phyloP scores from a whole-genome alignment of 2,329 filamentous ascomycete genomes.

The Coniochaeta prunicola region DNA sequence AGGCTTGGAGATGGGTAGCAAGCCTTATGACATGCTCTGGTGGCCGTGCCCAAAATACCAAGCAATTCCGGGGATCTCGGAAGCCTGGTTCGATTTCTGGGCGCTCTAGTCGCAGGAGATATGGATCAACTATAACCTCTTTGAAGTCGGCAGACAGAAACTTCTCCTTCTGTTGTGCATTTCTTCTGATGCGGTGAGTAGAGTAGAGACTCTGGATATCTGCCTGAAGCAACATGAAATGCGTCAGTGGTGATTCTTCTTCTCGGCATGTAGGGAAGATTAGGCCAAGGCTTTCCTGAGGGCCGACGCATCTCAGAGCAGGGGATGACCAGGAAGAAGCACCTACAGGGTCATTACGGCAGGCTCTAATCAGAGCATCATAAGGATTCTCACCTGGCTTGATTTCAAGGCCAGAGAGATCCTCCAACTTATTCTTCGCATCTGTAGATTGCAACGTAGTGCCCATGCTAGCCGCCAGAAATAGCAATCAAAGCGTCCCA shows the following conservation, averaged over 20 bases:
- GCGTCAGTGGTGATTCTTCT: neutral
- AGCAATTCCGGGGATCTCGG: constrained; percentile 68
- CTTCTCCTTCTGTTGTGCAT: constrained; percentile 66
- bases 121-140: constrained; percentile 68
- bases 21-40: constrained; percentile 63
- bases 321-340: constrained; percentile 15
- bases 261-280: neutral
- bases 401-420: constrained; percentile 43
- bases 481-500: neutral
- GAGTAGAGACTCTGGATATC: constrained; percentile 67
- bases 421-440: constrained; percentile 43
- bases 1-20: constrained; percentile 60
- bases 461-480: constrained; percentile 18
- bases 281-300: neutral
- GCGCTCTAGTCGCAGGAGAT: constrained; percentile 62
- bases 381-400: constrained; percentile 64
- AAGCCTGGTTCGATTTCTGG: constrained; percentile 60
- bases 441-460: constrained; percentile 31
- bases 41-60: constrained; percentile 85
- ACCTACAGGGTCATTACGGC: constrained; percentile 60
- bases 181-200: constrained; percentile 67
- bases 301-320: neutral
- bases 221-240: constrained; percentile 31
- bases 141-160: constrained; percentile 62
- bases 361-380: constrained; percentile 62